Percentiles rank a stretch among this genome's conserved stretches.
These are phyloP conservation scores for Epichloe sibirici DNA, from an alignment of 2,329 filamentous ascomycete species.

Conservation along the genomic window DNA sequence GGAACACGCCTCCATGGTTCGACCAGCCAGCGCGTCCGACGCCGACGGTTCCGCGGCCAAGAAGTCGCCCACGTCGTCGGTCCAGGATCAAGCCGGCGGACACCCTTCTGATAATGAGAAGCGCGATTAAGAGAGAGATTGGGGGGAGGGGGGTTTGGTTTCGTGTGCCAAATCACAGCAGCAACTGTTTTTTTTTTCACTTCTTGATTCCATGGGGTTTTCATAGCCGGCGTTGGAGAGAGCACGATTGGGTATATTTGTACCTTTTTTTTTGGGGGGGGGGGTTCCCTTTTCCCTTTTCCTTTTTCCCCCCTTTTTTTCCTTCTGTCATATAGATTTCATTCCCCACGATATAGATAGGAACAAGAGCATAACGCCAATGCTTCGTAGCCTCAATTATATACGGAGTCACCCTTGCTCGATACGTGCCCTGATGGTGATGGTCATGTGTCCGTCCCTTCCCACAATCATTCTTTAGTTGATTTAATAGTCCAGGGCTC, in stretches of 20 bases:
- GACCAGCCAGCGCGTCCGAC: slow-evolving; percentile 13
- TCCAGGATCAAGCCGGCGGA: slow-evolving; percentile 4
- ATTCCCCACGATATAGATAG: slow-evolving; percentile 1
- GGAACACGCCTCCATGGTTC: slow-evolving; percentile 41
- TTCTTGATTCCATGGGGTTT: background rate
- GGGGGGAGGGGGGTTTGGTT: background rate
- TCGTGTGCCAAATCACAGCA: background rate
- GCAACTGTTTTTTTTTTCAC: background rate
- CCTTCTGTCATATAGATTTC: background rate
- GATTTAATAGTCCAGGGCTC: too few relatives aligned
- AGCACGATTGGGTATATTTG: background rate
- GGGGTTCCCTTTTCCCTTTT: background rate
- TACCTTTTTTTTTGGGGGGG: too few relatives aligned
- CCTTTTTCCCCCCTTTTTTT: background rate
- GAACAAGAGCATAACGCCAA: background rate
- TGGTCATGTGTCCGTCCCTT: too few relatives aligned
- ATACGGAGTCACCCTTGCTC: background rate
- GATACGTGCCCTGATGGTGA: background rate
- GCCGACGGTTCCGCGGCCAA: slow-evolving; percentile 8
- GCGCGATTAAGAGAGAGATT: background rate
- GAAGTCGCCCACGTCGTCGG: slow-evolving; percentile 8
- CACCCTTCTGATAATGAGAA: slow-evolving; percentile 2
- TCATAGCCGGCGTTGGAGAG: slow-evolving; percentile 9
- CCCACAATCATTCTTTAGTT: too few relatives aligned
- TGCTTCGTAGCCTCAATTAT: background rate